These are phyloP conservation scores for Pichia sp. DNA, from an alignment of 1,139 yeast species.

Conservation along the genomic window DNA sequence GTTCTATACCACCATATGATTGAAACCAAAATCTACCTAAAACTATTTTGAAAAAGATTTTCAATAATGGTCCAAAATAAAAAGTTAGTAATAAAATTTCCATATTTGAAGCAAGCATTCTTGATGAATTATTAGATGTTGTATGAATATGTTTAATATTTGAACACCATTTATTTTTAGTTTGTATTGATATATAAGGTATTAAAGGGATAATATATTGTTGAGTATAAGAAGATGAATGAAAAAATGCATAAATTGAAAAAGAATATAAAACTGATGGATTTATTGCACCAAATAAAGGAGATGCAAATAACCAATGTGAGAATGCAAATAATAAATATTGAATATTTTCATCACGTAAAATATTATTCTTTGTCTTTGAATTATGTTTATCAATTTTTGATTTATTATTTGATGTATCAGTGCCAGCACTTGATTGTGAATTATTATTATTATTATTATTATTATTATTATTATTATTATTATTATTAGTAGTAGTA, in stretches of 20 bases:
- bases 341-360: conserved; percentile 44
- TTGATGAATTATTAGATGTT: conserved; percentile 40
- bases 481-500: background rate
- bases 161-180: conserved; percentile 15
- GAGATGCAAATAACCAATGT: conserved; percentile 27
- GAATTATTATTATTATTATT: background rate
- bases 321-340: conserved; percentile 40
- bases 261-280: conserved; percentile 40
- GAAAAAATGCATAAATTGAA: conserved; percentile 52
- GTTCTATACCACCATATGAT: conserved; percentile 6
- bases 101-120: conserved; percentile 41
- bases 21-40: conserved; percentile 27
- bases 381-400: background rate
- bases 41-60: conserved; percentile 19
- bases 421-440: background rate
- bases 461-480: background rate
- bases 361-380: background rate
- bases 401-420: background rate
- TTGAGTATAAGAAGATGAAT: conserved; percentile 45
- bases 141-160: conserved; percentile 35
- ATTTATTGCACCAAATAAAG: conserved; percentile 20
- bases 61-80: conserved; percentile 22
- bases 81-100: conserved; percentile 34
- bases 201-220: conserved; percentile 30
- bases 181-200: conserved; percentile 21